A percentile compares a stretch with the other conserved stretches of the same genome.
phyloP scores from a whole-genome alignment of 2,329 filamentous ascomycete genomes.

The Tolypocladium paradoxum region DNA sequence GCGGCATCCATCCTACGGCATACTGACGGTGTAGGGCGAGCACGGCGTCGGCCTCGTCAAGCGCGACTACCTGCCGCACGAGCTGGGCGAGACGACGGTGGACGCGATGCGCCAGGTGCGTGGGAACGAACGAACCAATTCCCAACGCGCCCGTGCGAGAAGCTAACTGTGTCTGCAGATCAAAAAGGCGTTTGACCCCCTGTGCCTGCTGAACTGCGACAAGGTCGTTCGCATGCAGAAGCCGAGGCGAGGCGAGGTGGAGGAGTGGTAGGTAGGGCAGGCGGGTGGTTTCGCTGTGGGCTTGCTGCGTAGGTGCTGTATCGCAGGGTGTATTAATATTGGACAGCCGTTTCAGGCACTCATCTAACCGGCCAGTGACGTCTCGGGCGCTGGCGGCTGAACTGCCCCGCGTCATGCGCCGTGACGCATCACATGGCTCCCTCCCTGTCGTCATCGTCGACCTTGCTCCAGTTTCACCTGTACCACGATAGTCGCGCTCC shows the following conservation, averaged over 20 bases:
- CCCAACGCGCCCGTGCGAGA: accelerated
- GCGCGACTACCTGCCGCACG: slow-evolving; percentile 70
- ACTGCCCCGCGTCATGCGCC: background rate
- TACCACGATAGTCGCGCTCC: background rate
- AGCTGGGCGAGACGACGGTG: slow-evolving; percentile 63
- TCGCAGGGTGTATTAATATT: background rate
- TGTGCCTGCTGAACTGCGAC: slow-evolving; percentile 59
- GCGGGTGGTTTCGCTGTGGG: background rate
- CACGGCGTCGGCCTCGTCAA: slow-evolving; percentile 79
- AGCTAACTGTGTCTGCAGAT: slow-evolving; percentile 36
- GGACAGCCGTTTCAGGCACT: background rate
- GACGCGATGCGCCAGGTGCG: slow-evolving; percentile 72
- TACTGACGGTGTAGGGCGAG: slow-evolving; percentile 52
- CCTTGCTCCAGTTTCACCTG: background rate
- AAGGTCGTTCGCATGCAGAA: slow-evolving; percentile 54
- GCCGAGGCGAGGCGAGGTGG: slow-evolving; percentile 30
- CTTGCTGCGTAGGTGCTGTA: background rate
- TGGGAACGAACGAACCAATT: background rate
- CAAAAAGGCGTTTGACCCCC: slow-evolving; percentile 70
- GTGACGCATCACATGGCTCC: slow-evolving; percentile 3
- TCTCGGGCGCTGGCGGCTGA: background rate
- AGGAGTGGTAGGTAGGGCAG: slow-evolving; percentile 26
- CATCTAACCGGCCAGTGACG: background rate
- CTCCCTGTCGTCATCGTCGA: background rate
- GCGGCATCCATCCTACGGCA: background rate